phyloP scores from a whole-genome alignment of 495 filamentous ascomycete species.

The Aspergillus taichungensis region DNA sequence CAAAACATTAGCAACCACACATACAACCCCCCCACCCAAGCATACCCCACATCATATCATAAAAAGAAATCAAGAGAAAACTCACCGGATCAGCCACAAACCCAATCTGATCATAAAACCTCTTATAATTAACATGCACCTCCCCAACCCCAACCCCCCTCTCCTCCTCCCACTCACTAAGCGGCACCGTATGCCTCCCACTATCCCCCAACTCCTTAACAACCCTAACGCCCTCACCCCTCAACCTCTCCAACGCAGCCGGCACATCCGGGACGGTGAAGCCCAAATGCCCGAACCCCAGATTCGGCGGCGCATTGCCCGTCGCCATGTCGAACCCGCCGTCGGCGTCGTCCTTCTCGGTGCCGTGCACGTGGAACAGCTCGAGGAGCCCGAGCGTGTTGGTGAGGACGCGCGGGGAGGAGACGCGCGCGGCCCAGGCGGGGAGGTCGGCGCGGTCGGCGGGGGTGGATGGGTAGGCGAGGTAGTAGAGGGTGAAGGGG shows the following conservation, averaged over 20 bases:
- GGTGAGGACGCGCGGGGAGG: slow-evolving; percentile 18
- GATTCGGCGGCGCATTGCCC: slow-evolving; percentile 24
- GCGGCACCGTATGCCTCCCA: slow-evolving; percentile 20
- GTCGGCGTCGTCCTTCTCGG: slow-evolving; percentile 12
- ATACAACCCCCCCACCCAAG: not conserved
- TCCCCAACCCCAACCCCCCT: slow-evolving; percentile 24
- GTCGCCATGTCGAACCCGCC: slow-evolving; percentile 10
- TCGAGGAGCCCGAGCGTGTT: slow-evolving; percentile 27
- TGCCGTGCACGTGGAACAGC: slow-evolving; percentile 28
- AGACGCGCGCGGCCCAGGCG: slow-evolving; percentile 18
- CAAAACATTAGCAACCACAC: not conserved
- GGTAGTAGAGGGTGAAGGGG: slow-evolving; percentile 36
- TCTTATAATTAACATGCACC: slow-evolving; percentile 27
- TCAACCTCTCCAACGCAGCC: slow-evolving; percentile 23
- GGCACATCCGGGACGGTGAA: slow-evolving; percentile 30
- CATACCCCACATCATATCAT: not conserved
- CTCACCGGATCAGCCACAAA: slow-evolving; percentile 35
- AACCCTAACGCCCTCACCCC: slow-evolving; percentile 19
- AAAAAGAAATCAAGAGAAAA: slow-evolving; percentile 1
- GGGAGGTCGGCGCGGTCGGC: slow-evolving; percentile 12
- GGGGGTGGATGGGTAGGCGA: slow-evolving; percentile 27
- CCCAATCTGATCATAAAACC: slow-evolving; percentile 31
- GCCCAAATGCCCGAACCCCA: slow-evolving; percentile 34
- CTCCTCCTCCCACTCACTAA: slow-evolving; percentile 29
- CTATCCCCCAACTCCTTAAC: slow-evolving; percentile 30